Evolutionary conservation across 2,329 filamentous ascomycete genomes (phyloP).

Genomic region (Aspergillus costaricaensis): DNA sequence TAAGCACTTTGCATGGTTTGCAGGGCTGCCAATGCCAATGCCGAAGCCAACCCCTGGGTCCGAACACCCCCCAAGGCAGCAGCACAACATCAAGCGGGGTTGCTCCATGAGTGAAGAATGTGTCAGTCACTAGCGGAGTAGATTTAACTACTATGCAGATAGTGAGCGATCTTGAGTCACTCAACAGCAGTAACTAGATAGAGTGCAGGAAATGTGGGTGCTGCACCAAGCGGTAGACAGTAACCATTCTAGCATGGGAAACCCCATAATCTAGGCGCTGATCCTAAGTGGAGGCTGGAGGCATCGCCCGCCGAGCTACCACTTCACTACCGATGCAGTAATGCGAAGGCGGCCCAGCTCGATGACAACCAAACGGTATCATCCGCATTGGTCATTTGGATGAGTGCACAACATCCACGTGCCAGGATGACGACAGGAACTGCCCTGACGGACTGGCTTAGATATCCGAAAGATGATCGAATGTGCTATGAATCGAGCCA

Average conservation of each 20-base stretch:
- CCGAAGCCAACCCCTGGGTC: not conserved
- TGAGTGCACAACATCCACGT: slow-evolving; percentile 9
- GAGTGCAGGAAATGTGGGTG: not conserved
- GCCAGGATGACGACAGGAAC: slow-evolving; percentile 10
- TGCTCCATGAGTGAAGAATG: not conserved
- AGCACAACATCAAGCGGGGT: not conserved
- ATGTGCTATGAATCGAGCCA: not conserved
- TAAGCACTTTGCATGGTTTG: slow-evolving; percentile 1
- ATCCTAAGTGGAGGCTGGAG: slow-evolving; percentile 21
- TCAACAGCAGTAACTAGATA: not conserved
- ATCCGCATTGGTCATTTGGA: slow-evolving; percentile 10
- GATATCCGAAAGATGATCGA: not conserved
- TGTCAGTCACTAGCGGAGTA: not conserved
- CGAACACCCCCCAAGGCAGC: not conserved
- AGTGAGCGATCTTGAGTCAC: not conserved
- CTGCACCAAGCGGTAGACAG: too few relatives aligned
- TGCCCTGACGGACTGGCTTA: not conserved
- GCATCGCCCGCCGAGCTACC: not conserved
- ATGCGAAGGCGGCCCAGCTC: not conserved
- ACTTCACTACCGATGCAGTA: not conserved
- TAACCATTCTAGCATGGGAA: not conserved
- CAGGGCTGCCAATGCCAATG: not conserved
- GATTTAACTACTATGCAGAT: not conserved
- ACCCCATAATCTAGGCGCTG: slow-evolving; percentile 17
- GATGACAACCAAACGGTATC: slow-evolving; percentile 8